phyloP scores from a whole-genome alignment of 305 asterid genomes.

The Rubia tinctorum region DNA sequence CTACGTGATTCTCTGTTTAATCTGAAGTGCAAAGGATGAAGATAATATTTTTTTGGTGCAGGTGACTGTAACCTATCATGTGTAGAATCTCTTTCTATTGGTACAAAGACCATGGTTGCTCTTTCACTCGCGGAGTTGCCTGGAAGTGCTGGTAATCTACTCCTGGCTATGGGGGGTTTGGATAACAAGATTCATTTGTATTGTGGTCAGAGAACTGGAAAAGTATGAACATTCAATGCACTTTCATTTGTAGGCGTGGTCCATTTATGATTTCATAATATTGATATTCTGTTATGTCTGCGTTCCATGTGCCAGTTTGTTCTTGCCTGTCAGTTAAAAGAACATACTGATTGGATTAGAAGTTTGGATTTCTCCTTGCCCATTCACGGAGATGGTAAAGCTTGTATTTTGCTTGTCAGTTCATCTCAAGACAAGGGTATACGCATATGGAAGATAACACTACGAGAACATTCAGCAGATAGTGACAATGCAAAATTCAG shows the following conservation, averaged over 20 bases:
- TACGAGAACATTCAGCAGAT: conserved; percentile 34
- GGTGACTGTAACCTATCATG: conserved; percentile 76
- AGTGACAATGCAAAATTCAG: conserved; percentile 47
- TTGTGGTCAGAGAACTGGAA: conserved; percentile 75
- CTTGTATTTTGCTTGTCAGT: conserved; percentile 67
- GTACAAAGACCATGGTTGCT: conserved; percentile 81
- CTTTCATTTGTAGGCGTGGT: conserved; percentile 12
- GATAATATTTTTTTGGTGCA: conserved; percentile 21
- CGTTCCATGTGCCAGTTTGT: conserved; percentile 50
- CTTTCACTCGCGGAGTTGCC: conserved; percentile 80
- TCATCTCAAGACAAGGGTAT: conserved; percentile 98
- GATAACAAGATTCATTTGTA: conserved; percentile 91
- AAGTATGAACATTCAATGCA: conserved; percentile 43
- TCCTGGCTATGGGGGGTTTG: conserved; percentile 85
- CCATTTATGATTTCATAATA: conserved; percentile 7
- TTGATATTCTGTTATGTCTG: conserved; percentile 17
- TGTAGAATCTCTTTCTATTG: conserved; percentile 54
- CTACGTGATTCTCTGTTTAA: neutral
- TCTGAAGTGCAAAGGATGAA: neutral
- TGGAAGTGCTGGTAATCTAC: conserved; percentile 49
- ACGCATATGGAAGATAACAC: conserved; percentile 85
- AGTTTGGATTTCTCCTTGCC: conserved; percentile 92
- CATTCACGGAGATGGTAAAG: conserved; percentile 42
- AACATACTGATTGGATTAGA: conserved; percentile 94
- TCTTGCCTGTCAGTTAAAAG: conserved; percentile 84